Conservation (phyloP, 1,284 basidiomycete genomes). For the Rugosomyces carneus region DNA sequence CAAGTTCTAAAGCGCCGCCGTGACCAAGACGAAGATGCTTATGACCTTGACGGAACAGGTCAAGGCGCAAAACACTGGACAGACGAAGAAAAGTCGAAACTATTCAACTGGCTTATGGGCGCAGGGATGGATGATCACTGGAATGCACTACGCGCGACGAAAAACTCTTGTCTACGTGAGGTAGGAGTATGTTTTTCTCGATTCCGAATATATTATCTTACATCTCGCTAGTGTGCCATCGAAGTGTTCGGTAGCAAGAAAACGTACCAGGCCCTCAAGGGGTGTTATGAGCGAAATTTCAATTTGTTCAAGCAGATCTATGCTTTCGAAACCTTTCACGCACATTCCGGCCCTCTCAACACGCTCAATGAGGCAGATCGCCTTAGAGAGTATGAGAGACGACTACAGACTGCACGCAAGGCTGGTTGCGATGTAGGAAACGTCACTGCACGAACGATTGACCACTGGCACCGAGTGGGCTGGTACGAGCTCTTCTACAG, state of each 20-base stretch:
- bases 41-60: slow-evolving; percentile 41
- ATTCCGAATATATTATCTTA: neutral
- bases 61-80: slow-evolving; percentile 76
- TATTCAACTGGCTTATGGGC: slow-evolving; percentile 72
- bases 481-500: slow-evolving; percentile 68
- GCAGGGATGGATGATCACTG: slow-evolving; percentile 65
- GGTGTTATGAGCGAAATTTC: slow-evolving; percentile 75
- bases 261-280: slow-evolving; percentile 73
- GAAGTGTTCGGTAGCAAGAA: slow-evolving; percentile 68
- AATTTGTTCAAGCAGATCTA: slow-evolving; percentile 75
- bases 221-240: slow-evolving; percentile 45
- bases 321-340: slow-evolving; percentile 54
- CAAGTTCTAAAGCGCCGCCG: slow-evolving; percentile 45
- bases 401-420: slow-evolving; percentile 54
- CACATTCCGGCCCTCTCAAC: slow-evolving; percentile 30
- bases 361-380: slow-evolving; percentile 50
- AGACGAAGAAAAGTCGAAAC: slow-evolving; percentile 66
- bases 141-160: slow-evolving; percentile 64
- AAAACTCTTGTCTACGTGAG: slow-evolving; percentile 73
- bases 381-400: slow-evolving; percentile 57
- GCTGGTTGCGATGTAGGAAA: slow-evolving; percentile 63
- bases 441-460: slow-evolving; percentile 60
- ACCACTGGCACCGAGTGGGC: slow-evolving; percentile 68
- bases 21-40: slow-evolving; percentile 42
- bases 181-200: slow-evolving; percentile 31